phyloP scores from a whole-genome alignment of 2,329 filamentous ascomycete species.

The Colletotrichum zoysiae region DNA sequence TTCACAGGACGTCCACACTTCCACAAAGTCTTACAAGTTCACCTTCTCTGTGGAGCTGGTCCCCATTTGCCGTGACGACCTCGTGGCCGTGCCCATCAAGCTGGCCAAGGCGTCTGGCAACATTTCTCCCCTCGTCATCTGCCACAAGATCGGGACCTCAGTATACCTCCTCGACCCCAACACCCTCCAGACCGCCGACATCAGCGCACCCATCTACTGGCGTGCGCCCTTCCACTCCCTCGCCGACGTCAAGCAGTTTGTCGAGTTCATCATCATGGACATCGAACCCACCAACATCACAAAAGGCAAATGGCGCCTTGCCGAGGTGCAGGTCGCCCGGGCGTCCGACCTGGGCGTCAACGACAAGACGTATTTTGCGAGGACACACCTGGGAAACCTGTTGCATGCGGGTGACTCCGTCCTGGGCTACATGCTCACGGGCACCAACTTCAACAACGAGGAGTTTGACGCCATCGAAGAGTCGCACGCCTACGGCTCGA shows the following conservation, averaged over 20 bases:
- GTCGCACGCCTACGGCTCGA: slow-evolving; percentile 79
- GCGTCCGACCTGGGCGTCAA: slow-evolving; percentile 89
- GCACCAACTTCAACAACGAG: slow-evolving; percentile 92
- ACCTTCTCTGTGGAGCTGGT: slow-evolving; percentile 90
- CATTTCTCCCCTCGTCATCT: slow-evolving; percentile 87
- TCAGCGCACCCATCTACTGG: slow-evolving; percentile 90
- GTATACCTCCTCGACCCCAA: slow-evolving; percentile 91
- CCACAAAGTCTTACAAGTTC: slow-evolving; percentile 94
- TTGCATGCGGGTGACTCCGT: slow-evolving; percentile 91
- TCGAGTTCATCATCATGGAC: slow-evolving; percentile 95
- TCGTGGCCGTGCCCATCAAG: slow-evolving; percentile 92
- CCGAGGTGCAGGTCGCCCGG: slow-evolving; percentile 89
- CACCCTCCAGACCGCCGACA: slow-evolving; percentile 90
- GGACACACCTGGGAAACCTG: slow-evolving; percentile 89
- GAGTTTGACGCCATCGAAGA: slow-evolving; percentile 86
- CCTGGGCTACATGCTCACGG: slow-evolving; percentile 89
- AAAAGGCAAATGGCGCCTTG: slow-evolving; percentile 85
- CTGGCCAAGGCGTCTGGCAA: slow-evolving; percentile 90
- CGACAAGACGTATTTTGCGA: slow-evolving; percentile 87
- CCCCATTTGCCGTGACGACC: slow-evolving; percentile 96
- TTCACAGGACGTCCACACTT: slow-evolving; percentile 91
- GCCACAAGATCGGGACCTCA: slow-evolving; percentile 85
- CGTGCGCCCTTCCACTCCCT: slow-evolving; percentile 86
- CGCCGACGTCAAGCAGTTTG: slow-evolving; percentile 85
- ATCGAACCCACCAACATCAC: slow-evolving; percentile 83